A percentile compares a stretch with the other conserved stretches of the same genome.
Conservation (phyloP, 805 yeast species). For the Hanseniaspora vineae region DNA sequence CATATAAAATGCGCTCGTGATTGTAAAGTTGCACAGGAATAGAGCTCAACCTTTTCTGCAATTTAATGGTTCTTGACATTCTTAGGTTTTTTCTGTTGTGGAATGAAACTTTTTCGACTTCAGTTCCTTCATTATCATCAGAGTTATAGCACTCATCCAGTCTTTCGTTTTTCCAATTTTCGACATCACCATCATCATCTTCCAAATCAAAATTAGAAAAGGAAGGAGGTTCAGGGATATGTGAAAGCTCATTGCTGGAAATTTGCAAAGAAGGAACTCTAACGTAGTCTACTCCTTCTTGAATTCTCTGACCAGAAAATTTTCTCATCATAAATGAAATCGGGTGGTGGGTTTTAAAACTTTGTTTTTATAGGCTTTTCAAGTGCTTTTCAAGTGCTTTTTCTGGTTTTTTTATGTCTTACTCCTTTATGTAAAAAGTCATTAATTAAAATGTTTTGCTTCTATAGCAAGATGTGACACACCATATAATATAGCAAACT, state of each 20-base stretch:
- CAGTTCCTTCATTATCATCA: background rate
- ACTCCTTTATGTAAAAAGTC: no score
- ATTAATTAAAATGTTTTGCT: no score
- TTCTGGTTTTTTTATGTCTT: no score
- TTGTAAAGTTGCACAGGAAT: background rate
- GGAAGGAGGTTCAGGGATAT: conserved; percentile 14
- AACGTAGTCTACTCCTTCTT: conserved; percentile 14
- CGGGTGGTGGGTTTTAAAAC: no score
- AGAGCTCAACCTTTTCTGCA: conserved; percentile 4
- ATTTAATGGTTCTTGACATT: conserved; percentile 2
- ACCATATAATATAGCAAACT: no score
- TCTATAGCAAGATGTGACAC: no score
- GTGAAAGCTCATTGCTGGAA: conserved; percentile 16
- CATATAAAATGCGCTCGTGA: background rate
- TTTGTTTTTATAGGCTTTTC: no score
- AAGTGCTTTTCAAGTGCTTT: no score
- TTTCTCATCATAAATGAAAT: no score
- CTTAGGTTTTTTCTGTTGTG: background rate
- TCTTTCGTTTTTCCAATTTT: no score
- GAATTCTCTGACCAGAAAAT: conserved; percentile 19
- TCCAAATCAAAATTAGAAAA: conserved; percentile 1
- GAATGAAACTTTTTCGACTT: background rate
- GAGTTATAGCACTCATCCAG: background rate
- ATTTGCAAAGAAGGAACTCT: conserved; percentile 22
- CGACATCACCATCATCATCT: background rate